Conservation (phyloP, 2,329 filamentous ascomycete species). For the Penicillium sp. region DNA sequence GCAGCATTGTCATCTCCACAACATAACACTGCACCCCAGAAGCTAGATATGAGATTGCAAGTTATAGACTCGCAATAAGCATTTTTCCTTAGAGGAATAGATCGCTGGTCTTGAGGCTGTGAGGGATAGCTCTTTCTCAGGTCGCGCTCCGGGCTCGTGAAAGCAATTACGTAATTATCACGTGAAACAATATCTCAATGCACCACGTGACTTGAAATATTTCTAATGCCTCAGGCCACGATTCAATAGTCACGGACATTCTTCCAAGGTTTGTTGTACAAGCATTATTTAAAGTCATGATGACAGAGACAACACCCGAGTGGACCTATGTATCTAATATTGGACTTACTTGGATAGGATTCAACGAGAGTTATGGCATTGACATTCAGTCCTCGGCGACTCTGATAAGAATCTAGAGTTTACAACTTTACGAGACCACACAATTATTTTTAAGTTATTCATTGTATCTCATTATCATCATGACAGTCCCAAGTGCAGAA, state of each 20-base stretch:
- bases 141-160: background rate
- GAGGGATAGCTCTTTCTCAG: slow-evolving; percentile 1
- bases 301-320: background rate
- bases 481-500: slow-evolving; percentile 16
- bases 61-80: background rate
- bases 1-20: slow-evolving; percentile 11
- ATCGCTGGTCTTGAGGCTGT: background rate
- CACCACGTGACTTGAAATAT: background rate
- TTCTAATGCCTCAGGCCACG: background rate
- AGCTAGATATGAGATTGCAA: background rate
- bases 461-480: slow-evolving; percentile 23
- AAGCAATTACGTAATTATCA: background rate
- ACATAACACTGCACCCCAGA: slow-evolving; percentile 10
- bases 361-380: too few species aligned
- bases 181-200: fast-evolving
- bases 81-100: background rate
- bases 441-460: slow-evolving; percentile 12
- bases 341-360: too few species aligned
- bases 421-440: background rate
- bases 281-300: background rate
- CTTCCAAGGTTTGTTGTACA: background rate
- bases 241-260: background rate
- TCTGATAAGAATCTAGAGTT: background rate
- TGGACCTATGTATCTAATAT: background rate
- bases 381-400: background rate